Conservation (phyloP, 257 asterid genomes). For the Cynanchum wilfordii region DNA sequence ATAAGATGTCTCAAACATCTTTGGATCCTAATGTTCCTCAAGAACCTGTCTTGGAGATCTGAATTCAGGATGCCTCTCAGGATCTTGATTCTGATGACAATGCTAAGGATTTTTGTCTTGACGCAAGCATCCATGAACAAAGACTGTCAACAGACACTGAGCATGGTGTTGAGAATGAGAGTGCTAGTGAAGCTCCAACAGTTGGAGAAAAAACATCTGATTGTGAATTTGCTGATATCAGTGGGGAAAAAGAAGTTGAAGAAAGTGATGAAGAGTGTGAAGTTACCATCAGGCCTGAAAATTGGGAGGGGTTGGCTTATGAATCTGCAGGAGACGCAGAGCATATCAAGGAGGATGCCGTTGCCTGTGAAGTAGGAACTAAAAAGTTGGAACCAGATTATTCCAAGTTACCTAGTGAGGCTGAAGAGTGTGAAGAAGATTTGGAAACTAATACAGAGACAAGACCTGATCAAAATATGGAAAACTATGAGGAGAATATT, state of each 20-base stretch:
- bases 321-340: slow-evolving; percentile 37
- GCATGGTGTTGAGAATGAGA: slow-evolving; percentile 12
- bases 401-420: slow-evolving; percentile 27
- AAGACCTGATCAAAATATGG: slow-evolving; percentile 29
- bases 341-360: slow-evolving; percentile 18
- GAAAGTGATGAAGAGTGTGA: slow-evolving; percentile 48
- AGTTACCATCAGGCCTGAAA: slow-evolving; percentile 30
- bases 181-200: slow-evolving; percentile 13
- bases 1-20: slow-evolving; percentile 27
- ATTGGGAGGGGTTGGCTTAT: slow-evolving; percentile 23
- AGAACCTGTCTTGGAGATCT: slow-evolving; percentile 19
- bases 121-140: background rate
- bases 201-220: slow-evolving; percentile 7
- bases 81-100: slow-evolving; percentile 26
- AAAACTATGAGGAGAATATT: slow-evolving; percentile 29
- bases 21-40: slow-evolving; percentile 21
- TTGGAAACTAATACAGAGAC: slow-evolving; percentile 30
- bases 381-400: slow-evolving; percentile 22
- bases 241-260: slow-evolving; percentile 2
- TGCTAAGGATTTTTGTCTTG: slow-evolving; percentile 19
- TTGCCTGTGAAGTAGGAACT: slow-evolving; percentile 29
- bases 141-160: background rate
- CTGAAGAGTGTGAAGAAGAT: slow-evolving; percentile 27
- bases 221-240: slow-evolving; percentile 14
- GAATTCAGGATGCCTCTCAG: slow-evolving; percentile 22